Base-by-base conservation (phyloP, 1,284 basidiomycete species). In the Heliocybe sulcata region DNA sequence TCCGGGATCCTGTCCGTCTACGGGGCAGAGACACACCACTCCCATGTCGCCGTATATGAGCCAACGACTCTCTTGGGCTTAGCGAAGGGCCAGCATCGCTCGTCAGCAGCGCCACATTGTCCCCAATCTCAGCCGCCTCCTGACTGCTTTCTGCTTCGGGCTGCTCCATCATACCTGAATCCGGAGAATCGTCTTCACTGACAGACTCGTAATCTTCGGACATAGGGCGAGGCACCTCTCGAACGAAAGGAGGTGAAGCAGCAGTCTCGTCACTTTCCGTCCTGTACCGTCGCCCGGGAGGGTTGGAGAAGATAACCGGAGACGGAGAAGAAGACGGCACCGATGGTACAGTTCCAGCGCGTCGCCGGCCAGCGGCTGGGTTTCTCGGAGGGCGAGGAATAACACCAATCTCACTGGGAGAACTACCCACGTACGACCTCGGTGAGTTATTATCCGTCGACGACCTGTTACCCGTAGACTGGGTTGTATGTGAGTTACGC, bases 331-430 rank as follows among this genome's bases (percentile, higher is more conserved):
- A 64, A 19, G n/a, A n/a, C n/a, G 72, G 69, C 35, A 72, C 63
- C 54, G 67, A 60, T 12, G 81, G 80, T 2, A 79, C 72, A 0
- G 81, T 26, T 35, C 56, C 20, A 48, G 56, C 35, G 25, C 51
- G 19, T 35, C 50, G 16, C 20, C 47, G 22, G 6, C 47, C 25
- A 59, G 62, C 45, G 54, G 63, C 56, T 60, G 83, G 83, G 64
- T 86, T 84, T 38, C 83, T 71, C 12, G 84, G 85, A 0, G 87
- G 87, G 81, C 87, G 85, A 12, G 88, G 85, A 55, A 89, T 84
- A 0, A 70, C 73, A 51, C 71, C 64, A 61, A 51, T n/a, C n/a
- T n/a, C 59, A 64, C 56, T 61, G 76, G 64, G 70, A 6, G 68
- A 67, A 50, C 54, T 57, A 35, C 60, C 66, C 4, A 52, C 54